A percentile compares a stretch with the other conserved stretches of the same genome.
Evolutionary conservation across 805 yeast species (phyloP).

Genomic region (Candida qinlingensis): DNA sequence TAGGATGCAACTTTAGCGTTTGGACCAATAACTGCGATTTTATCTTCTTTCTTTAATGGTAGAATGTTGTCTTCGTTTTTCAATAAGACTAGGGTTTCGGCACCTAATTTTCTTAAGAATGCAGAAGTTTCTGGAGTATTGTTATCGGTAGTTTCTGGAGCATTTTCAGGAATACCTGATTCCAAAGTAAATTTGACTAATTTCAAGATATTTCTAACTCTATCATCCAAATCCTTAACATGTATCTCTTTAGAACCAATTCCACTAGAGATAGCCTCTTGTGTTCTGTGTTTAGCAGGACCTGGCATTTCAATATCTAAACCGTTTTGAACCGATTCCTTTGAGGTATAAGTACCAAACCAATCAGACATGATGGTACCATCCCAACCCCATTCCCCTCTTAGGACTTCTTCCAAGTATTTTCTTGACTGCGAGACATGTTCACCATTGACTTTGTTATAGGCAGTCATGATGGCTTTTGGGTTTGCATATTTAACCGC

Average conservation of each 20-base stretch:
- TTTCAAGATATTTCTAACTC: slow-evolving; percentile 44
- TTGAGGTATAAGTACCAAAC: slow-evolving; percentile 50
- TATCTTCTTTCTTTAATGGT: slow-evolving; percentile 41
- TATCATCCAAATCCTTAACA: slow-evolving; percentile 39
- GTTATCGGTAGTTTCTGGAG: slow-evolving; percentile 27
- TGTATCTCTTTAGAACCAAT: slow-evolving; percentile 36
- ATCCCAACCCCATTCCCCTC: slow-evolving; percentile 52
- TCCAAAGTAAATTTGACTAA: slow-evolving; percentile 40
- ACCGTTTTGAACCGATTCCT: slow-evolving; percentile 46
- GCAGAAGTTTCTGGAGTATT: slow-evolving; percentile 43
- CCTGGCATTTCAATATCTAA: slow-evolving; percentile 69
- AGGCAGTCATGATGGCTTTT: slow-evolving; percentile 53
- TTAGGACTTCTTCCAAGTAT: slow-evolving; percentile 40
- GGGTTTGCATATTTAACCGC: slow-evolving; percentile 51
- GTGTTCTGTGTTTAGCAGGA: slow-evolving; percentile 41
- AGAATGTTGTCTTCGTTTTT: slow-evolving; percentile 44
- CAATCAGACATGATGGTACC: slow-evolving; percentile 62
- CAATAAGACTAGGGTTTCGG: slow-evolving; percentile 49
- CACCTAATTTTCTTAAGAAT: slow-evolving; percentile 39
- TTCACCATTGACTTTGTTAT: slow-evolving; percentile 57
- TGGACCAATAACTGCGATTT: slow-evolving; percentile 53
- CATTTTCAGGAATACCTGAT: slow-evolving; percentile 30
- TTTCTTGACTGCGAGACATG: slow-evolving; percentile 45
- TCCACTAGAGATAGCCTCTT: slow-evolving; percentile 35
- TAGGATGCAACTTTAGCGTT: slow-evolving; percentile 45